These are phyloP conservation scores for Aureobasidium namibiae DNA, from an alignment of 2,329 filamentous ascomycete genomes.

Conservation along the genomic window DNA sequence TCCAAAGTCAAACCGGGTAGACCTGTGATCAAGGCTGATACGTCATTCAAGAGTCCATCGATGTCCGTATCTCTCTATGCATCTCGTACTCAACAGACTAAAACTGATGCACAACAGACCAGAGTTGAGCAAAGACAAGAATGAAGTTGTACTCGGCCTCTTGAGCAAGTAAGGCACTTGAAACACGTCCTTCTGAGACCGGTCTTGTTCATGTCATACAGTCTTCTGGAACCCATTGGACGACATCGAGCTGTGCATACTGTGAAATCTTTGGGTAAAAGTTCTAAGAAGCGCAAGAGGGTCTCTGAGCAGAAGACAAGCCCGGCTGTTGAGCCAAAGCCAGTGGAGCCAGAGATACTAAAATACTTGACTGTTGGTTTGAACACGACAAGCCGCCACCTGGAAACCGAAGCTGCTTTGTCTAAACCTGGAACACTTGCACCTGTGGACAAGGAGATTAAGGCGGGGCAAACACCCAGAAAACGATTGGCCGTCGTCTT, in stretches of 20 bases:
- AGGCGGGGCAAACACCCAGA: neutral
- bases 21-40: conserved; percentile 6
- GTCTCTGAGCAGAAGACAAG: neutral
- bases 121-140: conserved; percentile 7
- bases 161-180: neutral
- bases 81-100: neutral
- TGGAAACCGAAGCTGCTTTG: conserved; percentile 40
- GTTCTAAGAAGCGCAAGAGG: conserved; percentile 25
- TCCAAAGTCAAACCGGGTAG: neutral
- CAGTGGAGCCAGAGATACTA: conserved; percentile 43
- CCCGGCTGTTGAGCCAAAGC: too few species aligned
- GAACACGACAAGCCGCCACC: conserved; percentile 51
- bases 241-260: conserved; percentile 49
- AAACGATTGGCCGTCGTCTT: conserved; percentile 15
- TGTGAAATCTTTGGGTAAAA: conserved; percentile 37
- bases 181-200: neutral
- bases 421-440: neutral
- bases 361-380: conserved; percentile 56
- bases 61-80: neutral
- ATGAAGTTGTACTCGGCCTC: neutral
- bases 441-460: neutral
- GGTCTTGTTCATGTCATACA: conserved; percentile 25
- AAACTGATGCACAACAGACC: conserved; percentile 4
- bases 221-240: conserved; percentile 56
- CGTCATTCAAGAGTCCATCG: neutral